Evolutionary conservation across 2,329 filamentous ascomycete genomes (phyloP), one percentile per base, ranked within the genome.

Genomic region (Sporothrix mexicana): DNA sequence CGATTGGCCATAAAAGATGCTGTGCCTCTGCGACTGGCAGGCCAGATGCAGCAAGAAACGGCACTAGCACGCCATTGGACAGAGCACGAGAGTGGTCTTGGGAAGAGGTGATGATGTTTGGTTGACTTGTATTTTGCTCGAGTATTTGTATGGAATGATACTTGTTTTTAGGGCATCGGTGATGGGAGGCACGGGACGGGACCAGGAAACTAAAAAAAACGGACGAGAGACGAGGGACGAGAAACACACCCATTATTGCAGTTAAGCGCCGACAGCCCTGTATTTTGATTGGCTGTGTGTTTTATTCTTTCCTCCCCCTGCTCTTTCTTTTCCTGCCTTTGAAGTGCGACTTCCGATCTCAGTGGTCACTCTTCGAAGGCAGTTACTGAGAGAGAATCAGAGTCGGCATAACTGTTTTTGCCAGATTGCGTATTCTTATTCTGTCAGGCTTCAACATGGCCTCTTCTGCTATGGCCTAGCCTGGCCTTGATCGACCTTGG

Each of bases 1-100:
- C 57, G 68, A 81, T 81, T 81, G 79, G 80, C 51, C 73, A 59
- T 74, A 79, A 80, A 79, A 76, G 73, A 47, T 77, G 75, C 75
- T 59, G 77, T 78, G 76, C 77, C 73, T 36, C 30, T 36, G 30
- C 30, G 30, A 78, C 75, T 76, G 76, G 76, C 76, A 74, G 73
- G 77, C 59, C 57, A 55, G 25, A 36, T 25, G 70, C 49, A 68
- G 76, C 45, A 17, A 12, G 62, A 75, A 71, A 74, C 70, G 30
- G 62, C 72, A 55, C 75, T 73, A 68, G 73, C 51, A 62, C 72
- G 73, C 78, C 73, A 80, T 80, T 81, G 79, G 80, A 43, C 64
- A 49, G 59, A 45, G 36, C 59, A 13, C 59, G 59, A 64, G 59
- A 45, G 36, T 45, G 36, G 59, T 5, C 20, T 62, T 15, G 59